phyloP scores from a whole-genome alignment of 2,329 filamentous ascomycete species.

The Penicillium capsulatum region DNA sequence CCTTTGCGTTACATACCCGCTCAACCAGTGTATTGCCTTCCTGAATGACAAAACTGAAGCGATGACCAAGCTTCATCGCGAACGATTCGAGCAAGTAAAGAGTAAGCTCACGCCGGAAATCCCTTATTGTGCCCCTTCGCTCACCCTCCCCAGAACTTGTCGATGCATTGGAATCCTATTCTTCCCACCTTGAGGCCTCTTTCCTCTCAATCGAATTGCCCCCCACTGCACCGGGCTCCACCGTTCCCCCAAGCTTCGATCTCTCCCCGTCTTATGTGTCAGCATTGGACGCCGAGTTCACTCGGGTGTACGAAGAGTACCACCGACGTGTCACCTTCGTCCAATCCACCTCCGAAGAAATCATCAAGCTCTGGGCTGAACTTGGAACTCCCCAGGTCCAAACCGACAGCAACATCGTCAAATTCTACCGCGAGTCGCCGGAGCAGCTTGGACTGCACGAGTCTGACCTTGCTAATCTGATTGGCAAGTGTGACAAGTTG shows the following conservation, averaged over 20 bases:
- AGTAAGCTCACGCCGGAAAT: slow-evolving; percentile 55
- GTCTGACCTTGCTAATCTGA: slow-evolving; percentile 72
- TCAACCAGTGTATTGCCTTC: slow-evolving; percentile 70
- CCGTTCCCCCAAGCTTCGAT: slow-evolving; percentile 78
- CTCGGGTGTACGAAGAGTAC: slow-evolving; percentile 94
- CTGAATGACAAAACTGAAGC: slow-evolving; percentile 83
- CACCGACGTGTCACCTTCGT: slow-evolving; percentile 74
- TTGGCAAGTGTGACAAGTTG: slow-evolving; percentile 72
- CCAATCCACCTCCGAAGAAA: slow-evolving; percentile 70
- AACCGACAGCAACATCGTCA: slow-evolving; percentile 80
- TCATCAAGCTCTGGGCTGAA: slow-evolving; percentile 93
- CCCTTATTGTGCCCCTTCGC: too few species aligned
- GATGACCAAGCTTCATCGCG: slow-evolving; percentile 76
- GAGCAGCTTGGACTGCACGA: slow-evolving; percentile 92
- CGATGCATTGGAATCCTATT: slow-evolving; percentile 90
- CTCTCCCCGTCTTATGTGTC: slow-evolving; percentile 87
- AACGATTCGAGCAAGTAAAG: slow-evolving; percentile 92
- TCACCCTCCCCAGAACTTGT: slow-evolving; percentile 67
- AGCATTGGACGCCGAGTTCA: slow-evolving; percentile 84
- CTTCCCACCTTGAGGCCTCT: slow-evolving; percentile 84
- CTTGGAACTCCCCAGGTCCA: slow-evolving; percentile 91
- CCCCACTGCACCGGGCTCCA: slow-evolving; percentile 71
- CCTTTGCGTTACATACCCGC: slow-evolving; percentile 76
- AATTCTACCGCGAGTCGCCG: slow-evolving; percentile 82
- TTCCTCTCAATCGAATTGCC: slow-evolving; percentile 84